phyloP scores from a whole-genome alignment of 176 grass and related monocot genomes.

The Chrysopogon serrulatus region DNA sequence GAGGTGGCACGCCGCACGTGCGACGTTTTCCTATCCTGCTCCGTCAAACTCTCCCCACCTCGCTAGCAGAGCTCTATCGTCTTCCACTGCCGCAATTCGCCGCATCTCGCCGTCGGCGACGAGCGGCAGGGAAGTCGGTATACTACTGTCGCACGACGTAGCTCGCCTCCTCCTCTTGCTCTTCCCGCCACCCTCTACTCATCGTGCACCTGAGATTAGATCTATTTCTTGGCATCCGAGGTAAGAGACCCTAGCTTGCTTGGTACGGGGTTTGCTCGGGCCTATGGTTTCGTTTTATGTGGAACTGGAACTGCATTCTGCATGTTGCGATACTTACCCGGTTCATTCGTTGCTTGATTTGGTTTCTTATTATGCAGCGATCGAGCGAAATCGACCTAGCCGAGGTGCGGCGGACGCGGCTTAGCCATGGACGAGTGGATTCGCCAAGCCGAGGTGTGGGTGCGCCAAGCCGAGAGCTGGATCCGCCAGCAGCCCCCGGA shows the following conservation, averaged over 20 bases:
- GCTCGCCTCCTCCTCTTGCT: background rate
- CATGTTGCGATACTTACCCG: background rate
- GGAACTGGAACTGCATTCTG: background rate
- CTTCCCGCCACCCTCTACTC: background rate
- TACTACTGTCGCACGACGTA: background rate
- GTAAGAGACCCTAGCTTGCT: background rate
- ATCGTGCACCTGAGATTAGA: background rate
- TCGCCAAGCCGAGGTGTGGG: slow-evolving; percentile 40
- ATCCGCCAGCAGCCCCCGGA: slow-evolving; percentile 67
- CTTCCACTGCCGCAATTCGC: background rate
- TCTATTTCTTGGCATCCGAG: background rate
- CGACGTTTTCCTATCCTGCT: background rate
- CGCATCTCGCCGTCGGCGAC: background rate
- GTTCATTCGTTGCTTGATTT: background rate
- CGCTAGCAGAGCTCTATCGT: background rate
- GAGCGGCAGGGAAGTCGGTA: background rate
- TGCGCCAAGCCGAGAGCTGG: slow-evolving; percentile 58
- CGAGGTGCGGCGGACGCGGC: background rate
- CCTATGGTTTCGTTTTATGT: background rate
- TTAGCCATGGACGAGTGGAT: slow-evolving; percentile 50
- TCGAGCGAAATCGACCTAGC: background rate
- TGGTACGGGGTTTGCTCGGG: background rate
- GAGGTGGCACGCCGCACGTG: background rate
- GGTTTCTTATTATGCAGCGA: background rate
- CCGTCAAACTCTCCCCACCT: background rate